Evolutionary conservation across 2,329 filamentous ascomycete species (phyloP), one percentile per base, ranked within the genome.

Genomic region (Karstenula rhodostoma): DNA sequence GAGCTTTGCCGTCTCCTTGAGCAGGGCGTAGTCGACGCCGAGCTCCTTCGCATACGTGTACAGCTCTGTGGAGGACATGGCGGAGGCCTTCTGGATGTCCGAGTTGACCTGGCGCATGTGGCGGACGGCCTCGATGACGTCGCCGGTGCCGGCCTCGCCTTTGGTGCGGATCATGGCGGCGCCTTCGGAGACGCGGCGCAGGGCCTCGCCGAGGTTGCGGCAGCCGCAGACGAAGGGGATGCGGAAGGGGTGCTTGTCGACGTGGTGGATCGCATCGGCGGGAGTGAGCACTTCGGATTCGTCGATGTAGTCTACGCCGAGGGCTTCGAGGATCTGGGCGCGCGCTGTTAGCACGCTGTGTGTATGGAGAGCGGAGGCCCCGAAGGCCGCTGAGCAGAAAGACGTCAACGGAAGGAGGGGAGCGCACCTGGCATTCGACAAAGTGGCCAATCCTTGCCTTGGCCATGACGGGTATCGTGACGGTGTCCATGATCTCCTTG

Each of bases 141-240:
- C 95, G 64, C 95, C 95, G 0, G 95, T 98, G 64, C 95, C 95
- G 40, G 95, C 95, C 83, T 99, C 95, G 67, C 95, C 95, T 85
- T 98, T 99, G 67, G 95, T 99, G 72, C 95, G 90, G 81, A 99
- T 97, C 94, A 99, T 98, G 73, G 94, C 94, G 10, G 95, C 95
- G 65, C 95, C 95, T 83, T 98, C 95, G 64, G 88, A 87, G 74
- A 99, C 93, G 64, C 95, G 87, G 64, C 95, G 87, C 58, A 99
- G 87, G 17, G 95, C 95, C 84, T 99, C 95, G 63, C 93, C 93
- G 13, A 98, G 85, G 84, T 96, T 94, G 64, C 94, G 87, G 86
- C 95, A 98, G 57, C 95, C 95, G 80, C 95, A 98, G 60, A 99
- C 95, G 76, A 98, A 99, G 55, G 95, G 95, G 22, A 90, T 89